A percentile compares a stretch with the other conserved stretches of the same genome.
Conservation (phyloP, 164 flowering plant genomes). For the Dillenia turbinata region DNA sequence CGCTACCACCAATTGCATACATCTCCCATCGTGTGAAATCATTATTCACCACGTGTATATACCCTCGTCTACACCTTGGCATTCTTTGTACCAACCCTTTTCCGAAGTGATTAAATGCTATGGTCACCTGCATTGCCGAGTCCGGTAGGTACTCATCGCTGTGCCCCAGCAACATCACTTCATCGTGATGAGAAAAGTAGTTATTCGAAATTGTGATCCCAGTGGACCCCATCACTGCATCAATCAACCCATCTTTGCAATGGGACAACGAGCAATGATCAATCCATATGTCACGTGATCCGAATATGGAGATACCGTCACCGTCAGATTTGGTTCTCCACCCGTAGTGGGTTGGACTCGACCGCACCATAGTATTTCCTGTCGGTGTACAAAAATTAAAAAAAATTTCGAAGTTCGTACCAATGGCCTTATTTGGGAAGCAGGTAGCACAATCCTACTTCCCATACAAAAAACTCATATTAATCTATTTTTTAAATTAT, state of each 20-base stretch:
- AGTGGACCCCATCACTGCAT: constrained; percentile 35
- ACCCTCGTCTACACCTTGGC: constrained; percentile 41
- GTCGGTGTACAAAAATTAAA: constrained; percentile 22
- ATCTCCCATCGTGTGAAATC: constrained; percentile 43
- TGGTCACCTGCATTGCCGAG: constrained; percentile 37
- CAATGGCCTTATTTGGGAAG: too few relatives aligned
- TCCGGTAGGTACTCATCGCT: constrained; percentile 28
- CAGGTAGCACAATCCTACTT: too few relatives aligned
- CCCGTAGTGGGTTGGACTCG: constrained; percentile 31
- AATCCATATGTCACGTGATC: constrained; percentile 31
- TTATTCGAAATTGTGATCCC: constrained; percentile 36
- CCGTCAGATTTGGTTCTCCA: constrained; percentile 34
- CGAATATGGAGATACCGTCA: constrained; percentile 37
- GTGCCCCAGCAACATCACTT: constrained; percentile 42
- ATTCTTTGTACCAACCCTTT: constrained; percentile 27
- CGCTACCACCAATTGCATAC: constrained; percentile 59
- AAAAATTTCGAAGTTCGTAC: too few relatives aligned
- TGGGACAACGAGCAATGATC: constrained; percentile 36
- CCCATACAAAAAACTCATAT: too few relatives aligned
- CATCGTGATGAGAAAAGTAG: constrained; percentile 32
- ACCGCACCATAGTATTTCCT: constrained; percentile 28
- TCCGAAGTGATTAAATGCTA: constrained; percentile 31
- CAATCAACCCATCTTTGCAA: constrained; percentile 40
- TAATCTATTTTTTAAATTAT: too few relatives aligned
- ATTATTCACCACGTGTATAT: constrained; percentile 45